Percentiles rank a stretch among this genome's conserved stretches.
Conservation (phyloP, 2,329 filamentous ascomycete species). For the Aspergillus fijiensis region DNA sequence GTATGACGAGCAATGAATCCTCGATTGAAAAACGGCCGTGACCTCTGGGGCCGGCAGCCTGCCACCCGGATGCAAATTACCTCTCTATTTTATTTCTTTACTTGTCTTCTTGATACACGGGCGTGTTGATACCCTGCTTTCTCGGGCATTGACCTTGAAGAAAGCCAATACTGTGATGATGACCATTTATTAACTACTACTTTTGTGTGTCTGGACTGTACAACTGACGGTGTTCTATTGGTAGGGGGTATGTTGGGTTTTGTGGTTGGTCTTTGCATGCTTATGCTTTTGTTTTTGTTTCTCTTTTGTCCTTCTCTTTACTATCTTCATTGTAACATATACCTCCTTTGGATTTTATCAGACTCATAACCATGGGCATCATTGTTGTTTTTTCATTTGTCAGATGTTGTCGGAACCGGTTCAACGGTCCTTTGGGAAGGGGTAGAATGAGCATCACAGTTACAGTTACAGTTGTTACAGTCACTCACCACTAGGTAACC, state of each 20-base stretch:
- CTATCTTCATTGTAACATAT: constrained; percentile 16
- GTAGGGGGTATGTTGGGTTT: constrained; percentile 6
- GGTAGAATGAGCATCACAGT: neutral
- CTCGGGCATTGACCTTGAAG: constrained; percentile 19
- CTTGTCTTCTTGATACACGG: constrained; percentile 18
- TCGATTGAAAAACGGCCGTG: constrained; percentile 4
- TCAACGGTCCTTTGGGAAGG: neutral
- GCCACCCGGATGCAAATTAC: constrained; percentile 2
- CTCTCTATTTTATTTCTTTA: constrained; percentile 13
- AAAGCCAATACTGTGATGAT: constrained; percentile 21
- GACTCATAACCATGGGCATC: neutral
- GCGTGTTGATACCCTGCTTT: constrained; percentile 27
- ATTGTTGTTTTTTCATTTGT: neutral
- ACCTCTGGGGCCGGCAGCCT: neutral
- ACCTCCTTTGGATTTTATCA: neutral
- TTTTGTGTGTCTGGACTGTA: constrained; percentile 15
- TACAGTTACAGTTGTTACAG: too few relatives aligned
- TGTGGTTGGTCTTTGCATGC: neutral
- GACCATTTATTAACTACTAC: constrained; percentile 17
- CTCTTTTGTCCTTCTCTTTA: constrained; percentile 1
- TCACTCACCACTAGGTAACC: too few relatives aligned
- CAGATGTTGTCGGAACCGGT: neutral
- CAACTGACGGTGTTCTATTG: constrained; percentile 20
- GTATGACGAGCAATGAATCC: constrained; percentile 49
- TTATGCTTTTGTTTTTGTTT: constrained; percentile 3